Evolutionary conservation across 805 yeast species (phyloP), one percentile per base, ranked within the genome.

Genomic region (Nakazawaea populi): DNA sequence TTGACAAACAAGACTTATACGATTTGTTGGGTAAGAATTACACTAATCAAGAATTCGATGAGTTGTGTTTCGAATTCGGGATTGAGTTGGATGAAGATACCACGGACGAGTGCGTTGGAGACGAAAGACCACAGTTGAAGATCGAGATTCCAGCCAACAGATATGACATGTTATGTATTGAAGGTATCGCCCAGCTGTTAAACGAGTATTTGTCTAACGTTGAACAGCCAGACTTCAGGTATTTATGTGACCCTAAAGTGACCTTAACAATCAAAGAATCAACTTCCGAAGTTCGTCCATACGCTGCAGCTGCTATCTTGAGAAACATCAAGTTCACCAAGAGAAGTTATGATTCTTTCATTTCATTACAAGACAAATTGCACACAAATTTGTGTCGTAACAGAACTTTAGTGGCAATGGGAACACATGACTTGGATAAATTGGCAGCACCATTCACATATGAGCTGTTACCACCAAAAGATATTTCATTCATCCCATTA

Each of bases 111-210:
- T 84, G 86, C 57, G 70, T 66, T 54, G 80, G 77, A 66, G 87
- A 82, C 56, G 96, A 89, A 70, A 85, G 96, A 68, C 97, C 99
- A n/a, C 95, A 92, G 70, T 78, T 89, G 62, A 94, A 94, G 73
- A 89, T 94, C 63, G 99, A 94, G 69, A 84, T 95, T 56, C 97
- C 97, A 52, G 99, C 99, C 55, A 94, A 94, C 73, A 87, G 99
- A 76, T 95, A 94, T 65, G 99, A 94, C 68, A 83, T 94, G 91
- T 82, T 94, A 58, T 95, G 99, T 75, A 87, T 90, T 60, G 99
- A 94, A 72, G 99, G 99, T 65, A 90, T 94, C 69, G 90, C 97
- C 1, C 95, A 89, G 65, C 92, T 98, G 1, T 75, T 94, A 65
- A 90, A 90, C 63, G 95, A 91, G 66, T 94, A 88, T 65, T 75